Percentiles rank a stretch among this genome's conserved stretches.
These are phyloP conservation scores for Erucastrum elatum DNA, from an alignment of 345 rosid genomes.

Conservation along the genomic window DNA sequence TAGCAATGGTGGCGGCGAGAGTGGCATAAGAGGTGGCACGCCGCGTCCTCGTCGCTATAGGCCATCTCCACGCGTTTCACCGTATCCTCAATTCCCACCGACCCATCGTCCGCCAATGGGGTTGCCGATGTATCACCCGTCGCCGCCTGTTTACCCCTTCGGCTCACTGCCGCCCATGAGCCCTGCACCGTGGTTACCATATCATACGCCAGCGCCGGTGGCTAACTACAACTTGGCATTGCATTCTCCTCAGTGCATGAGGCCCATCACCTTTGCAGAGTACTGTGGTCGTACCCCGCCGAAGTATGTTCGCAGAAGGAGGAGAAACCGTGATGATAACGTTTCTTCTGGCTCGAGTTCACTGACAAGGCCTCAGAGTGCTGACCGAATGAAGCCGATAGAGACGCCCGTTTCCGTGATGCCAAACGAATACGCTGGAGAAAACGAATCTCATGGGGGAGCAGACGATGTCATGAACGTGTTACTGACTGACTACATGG, in stretches of 20 bases:
- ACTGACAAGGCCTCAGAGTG: background rate
- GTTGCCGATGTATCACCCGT: slow-evolving; percentile 41
- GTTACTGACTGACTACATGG: background rate
- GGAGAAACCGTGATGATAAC: background rate
- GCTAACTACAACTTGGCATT: background rate
- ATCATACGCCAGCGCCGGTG: slow-evolving; percentile 17
- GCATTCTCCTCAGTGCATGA: background rate
- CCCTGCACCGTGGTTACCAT: slow-evolving; percentile 35
- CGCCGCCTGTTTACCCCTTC: slow-evolving; percentile 45
- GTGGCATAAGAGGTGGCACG: slow-evolving; percentile 53
- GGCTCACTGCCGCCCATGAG: slow-evolving; percentile 51
- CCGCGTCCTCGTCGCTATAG: slow-evolving; percentile 63
- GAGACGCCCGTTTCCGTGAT: background rate
- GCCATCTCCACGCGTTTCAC: slow-evolving; percentile 65
- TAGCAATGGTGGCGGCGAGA: background rate
- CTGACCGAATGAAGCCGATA: background rate
- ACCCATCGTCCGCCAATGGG: slow-evolving; percentile 54
- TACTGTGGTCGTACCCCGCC: background rate
- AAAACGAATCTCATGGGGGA: background rate
- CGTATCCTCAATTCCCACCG: slow-evolving; percentile 48
- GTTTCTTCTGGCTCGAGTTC: too few relatives aligned
- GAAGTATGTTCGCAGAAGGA: background rate
- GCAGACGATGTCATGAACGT: background rate
- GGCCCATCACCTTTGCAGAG: background rate
- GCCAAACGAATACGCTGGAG: background rate